phyloP scores from a whole-genome alignment of 768 basidiomycete species.

The Pulveroboletus sp. region DNA sequence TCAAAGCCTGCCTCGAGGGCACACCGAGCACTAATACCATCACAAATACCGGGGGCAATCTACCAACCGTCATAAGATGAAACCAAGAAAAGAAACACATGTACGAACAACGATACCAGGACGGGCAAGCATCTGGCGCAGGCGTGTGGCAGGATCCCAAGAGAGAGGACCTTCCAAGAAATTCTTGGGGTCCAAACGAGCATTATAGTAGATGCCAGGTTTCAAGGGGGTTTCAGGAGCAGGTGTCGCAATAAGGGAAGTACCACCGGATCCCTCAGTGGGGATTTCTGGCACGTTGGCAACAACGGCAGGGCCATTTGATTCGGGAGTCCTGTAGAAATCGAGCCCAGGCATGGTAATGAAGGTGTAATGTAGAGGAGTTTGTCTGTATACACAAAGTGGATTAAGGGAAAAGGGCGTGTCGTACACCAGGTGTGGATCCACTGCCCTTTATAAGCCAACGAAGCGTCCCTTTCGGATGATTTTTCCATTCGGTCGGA shows the following conservation, averaged over 20 bases:
- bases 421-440: not conserved
- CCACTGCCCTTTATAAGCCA: slow-evolving; percentile 20
- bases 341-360: slow-evolving; percentile 34
- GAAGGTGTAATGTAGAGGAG: slow-evolving; percentile 6
- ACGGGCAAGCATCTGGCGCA: slow-evolving; percentile 64
- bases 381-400: slow-evolving; percentile 20
- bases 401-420: slow-evolving; percentile 13
- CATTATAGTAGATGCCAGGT: slow-evolving; percentile 50
- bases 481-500: slow-evolving; percentile 9
- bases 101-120: slow-evolving; percentile 70
- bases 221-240: slow-evolving; percentile 13
- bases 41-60: slow-evolving; percentile 77
- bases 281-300: slow-evolving; percentile 4
- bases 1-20: slow-evolving; percentile 77
- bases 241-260: not conserved
- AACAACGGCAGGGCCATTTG: not conserved
- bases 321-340: slow-evolving; percentile 25
- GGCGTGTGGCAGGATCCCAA: slow-evolving; percentile 61
- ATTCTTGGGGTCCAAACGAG: slow-evolving; percentile 66
- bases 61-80: slow-evolving; percentile 21
- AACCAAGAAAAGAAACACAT: not conserved
- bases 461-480: slow-evolving; percentile 9
- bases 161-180: slow-evolving; percentile 68
- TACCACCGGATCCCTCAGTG: not conserved
- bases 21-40: slow-evolving; percentile 76